phyloP scores from a whole-genome alignment of 2,329 filamentous ascomycete genomes.

The Fusarium sp. region DNA sequence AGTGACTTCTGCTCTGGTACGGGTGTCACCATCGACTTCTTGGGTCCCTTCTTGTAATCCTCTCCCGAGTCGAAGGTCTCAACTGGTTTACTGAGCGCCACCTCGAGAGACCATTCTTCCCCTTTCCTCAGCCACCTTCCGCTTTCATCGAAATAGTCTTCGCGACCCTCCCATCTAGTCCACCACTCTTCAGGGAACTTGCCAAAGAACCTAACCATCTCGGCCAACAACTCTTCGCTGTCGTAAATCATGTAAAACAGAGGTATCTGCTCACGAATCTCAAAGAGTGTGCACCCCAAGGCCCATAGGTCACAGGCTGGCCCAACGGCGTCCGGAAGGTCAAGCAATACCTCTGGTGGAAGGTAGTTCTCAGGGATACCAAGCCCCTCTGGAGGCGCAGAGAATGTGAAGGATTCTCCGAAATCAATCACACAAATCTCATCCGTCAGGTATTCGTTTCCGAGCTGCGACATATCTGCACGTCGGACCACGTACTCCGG shows the following conservation, averaged over 20 bases:
- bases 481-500: conserved; percentile 44
- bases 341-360: conserved; percentile 46
- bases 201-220: conserved; percentile 48
- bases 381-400: conserved; percentile 31
- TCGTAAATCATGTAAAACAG: conserved; percentile 48
- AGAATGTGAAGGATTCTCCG: conserved; percentile 37
- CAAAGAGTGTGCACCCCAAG: conserved; percentile 50
- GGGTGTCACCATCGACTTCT: not conserved
- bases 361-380: conserved; percentile 48
- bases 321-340: conserved; percentile 27
- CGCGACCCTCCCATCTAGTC: conserved; percentile 45
- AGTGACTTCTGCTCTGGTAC: conserved; percentile 40
- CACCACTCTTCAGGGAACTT: conserved; percentile 50
- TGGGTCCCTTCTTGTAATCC: not conserved
- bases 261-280: conserved; percentile 47
- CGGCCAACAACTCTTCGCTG: conserved; percentile 46
- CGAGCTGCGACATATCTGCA: conserved; percentile 1
- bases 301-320: conserved; percentile 49
- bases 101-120: conserved; percentile 13
- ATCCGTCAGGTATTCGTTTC: conserved; percentile 11
- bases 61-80: not conserved
- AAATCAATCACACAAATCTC: conserved; percentile 45
- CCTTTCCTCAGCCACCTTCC: conserved; percentile 12
- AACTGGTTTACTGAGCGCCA: not conserved
- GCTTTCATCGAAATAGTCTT: conserved; percentile 37